Conservation (phyloP, 2,329 filamentous ascomycete genomes). For the Gyromitra esculenta region DNA sequence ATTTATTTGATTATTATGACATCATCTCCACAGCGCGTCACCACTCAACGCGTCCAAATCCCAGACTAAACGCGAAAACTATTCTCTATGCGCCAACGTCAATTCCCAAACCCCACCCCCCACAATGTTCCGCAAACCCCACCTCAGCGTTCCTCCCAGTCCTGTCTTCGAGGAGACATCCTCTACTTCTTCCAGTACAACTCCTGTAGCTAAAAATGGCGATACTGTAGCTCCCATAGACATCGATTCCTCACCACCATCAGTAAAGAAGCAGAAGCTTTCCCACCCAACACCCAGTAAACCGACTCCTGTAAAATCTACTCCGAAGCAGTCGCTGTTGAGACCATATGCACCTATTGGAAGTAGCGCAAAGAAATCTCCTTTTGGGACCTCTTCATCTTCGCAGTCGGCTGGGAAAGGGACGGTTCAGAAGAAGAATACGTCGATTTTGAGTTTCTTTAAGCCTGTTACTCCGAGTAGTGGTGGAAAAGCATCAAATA, state of each 20-base stretch:
- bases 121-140: constrained; percentile 45
- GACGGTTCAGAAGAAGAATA: constrained; percentile 40
- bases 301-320: constrained; percentile 12
- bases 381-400: constrained; percentile 2
- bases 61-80: constrained; percentile 33
- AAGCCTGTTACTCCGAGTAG: constrained; percentile 41
- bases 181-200: not conserved
- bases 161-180: not conserved
- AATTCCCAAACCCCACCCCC: not conserved
- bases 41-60: constrained; percentile 36
- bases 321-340: constrained; percentile 43
- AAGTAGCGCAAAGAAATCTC: constrained; percentile 17
- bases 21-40: not conserved
- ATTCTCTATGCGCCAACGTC: constrained; percentile 6
- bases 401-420: constrained; percentile 30
- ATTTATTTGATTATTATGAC: not conserved
- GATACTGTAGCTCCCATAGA: not conserved
- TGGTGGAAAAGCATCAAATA: not conserved
- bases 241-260: constrained; percentile 42
- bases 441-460: constrained; percentile 52
- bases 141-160: not conserved
- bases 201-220: not conserved
- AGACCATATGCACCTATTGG: constrained; percentile 30
- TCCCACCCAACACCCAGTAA: constrained; percentile 23
- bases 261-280: constrained; percentile 48